These are phyloP conservation scores for Candida piceae DNA, from an alignment of 805 yeast species.

Conservation along the genomic window DNA sequence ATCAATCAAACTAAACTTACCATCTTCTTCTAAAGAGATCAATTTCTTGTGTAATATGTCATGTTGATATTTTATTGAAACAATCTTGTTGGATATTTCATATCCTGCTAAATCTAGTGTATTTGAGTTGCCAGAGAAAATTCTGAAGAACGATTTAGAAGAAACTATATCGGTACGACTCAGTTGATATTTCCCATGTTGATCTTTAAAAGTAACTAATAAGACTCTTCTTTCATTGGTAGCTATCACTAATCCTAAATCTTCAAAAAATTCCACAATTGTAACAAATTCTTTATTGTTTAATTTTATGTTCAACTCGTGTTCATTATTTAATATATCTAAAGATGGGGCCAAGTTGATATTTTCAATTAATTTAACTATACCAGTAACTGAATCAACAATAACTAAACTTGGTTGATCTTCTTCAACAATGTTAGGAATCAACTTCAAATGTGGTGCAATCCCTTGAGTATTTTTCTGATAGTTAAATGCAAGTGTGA, in stretches of 20 bases:
- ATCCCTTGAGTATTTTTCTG: conserved; percentile 22
- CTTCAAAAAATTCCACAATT: conserved; percentile 55
- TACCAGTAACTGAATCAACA: conserved; percentile 54
- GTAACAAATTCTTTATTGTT: conserved; percentile 52
- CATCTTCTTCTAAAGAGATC: conserved; percentile 41
- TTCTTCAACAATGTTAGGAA: conserved; percentile 48
- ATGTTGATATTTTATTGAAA: conserved; percentile 40
- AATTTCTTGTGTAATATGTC: conserved; percentile 45
- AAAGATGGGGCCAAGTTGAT: conserved; percentile 59
- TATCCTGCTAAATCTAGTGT: conserved; percentile 18
- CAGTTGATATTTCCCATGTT: conserved; percentile 53
- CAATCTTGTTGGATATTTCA: conserved; percentile 40
- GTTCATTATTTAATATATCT: conserved; percentile 36
- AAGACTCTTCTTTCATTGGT: conserved; percentile 67
- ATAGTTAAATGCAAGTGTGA: conserved; percentile 49
- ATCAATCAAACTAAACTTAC: conserved; percentile 34
- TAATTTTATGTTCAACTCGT: conserved; percentile 36
- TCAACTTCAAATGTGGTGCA: conserved; percentile 51
- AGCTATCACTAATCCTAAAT: conserved; percentile 67
- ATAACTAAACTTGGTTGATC: conserved; percentile 68
- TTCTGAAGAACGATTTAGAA: conserved; percentile 17
- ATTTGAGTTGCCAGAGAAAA: conserved; percentile 10
- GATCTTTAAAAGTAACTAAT: conserved; percentile 59
- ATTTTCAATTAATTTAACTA: conserved; percentile 65
- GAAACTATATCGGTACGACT: conserved; percentile 18